Evolutionary conservation across 352 stramenopile species (phyloP).

Genomic region (Pythium dissotocum): DNA sequence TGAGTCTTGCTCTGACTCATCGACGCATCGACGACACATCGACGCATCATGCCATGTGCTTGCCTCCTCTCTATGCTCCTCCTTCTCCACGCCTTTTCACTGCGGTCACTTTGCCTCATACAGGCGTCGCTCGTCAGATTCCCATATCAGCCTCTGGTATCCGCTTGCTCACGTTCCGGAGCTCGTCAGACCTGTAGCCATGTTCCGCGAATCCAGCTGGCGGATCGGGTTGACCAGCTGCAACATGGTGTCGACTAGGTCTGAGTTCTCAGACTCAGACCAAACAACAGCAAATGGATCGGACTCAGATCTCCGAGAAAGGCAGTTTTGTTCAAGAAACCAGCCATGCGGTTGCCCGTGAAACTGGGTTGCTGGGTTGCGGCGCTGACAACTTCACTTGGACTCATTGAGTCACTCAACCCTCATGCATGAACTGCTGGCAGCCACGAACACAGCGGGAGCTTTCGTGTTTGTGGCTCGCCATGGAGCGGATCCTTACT

Average conservation of each 20-base stretch:
- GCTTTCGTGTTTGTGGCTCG: not conserved
- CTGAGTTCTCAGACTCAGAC: constrained; percentile 1
- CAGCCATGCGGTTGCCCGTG: not conserved
- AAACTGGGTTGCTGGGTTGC: constrained; percentile 1
- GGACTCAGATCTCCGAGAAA: not conserved
- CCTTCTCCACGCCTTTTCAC: not conserved
- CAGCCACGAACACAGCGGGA: not conserved
- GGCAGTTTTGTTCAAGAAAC: not conserved
- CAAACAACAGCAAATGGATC: not conserved
- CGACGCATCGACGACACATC: no score
- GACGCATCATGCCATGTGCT: not conserved
- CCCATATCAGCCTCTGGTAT: not conserved
- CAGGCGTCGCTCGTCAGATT: not conserved
- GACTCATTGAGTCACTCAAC: not conserved
- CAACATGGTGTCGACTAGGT: not conserved
- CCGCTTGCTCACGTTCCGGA: not conserved
- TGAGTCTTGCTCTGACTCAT: no score
- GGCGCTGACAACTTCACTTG: not conserved
- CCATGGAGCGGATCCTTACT: not conserved
- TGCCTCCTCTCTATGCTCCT: not conserved
- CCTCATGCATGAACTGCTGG: not conserved
- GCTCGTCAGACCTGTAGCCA: constrained; percentile 5
- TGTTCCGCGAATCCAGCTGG: constrained; percentile 3
- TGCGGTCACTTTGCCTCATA: constrained; percentile 2
- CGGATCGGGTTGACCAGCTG: not conserved